phyloP scores from a whole-genome alignment of 2,329 filamentous ascomycete genomes.

The Didymella arachidicola region DNA sequence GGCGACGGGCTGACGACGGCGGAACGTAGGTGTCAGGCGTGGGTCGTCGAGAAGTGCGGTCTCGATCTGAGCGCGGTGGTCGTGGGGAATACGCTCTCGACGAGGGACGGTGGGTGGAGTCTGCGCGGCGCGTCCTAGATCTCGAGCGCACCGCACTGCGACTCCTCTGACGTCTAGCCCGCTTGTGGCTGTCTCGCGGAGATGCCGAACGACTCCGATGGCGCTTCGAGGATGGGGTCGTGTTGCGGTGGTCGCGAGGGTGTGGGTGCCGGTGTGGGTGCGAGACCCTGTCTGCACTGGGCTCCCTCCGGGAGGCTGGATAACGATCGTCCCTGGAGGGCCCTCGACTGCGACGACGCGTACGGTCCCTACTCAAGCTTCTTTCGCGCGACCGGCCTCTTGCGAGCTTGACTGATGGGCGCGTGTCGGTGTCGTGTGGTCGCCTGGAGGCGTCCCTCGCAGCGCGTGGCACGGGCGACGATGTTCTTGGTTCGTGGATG shows the following conservation, averaged over 20 bases:
- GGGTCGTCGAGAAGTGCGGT: conserved; percentile 43
- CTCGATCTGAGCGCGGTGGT: conserved; percentile 40
- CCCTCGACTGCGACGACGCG: conserved; percentile 45
- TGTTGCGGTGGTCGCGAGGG: conserved; percentile 42
- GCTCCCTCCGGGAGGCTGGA: conserved; percentile 47
- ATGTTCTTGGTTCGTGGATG: conserved; percentile 41
- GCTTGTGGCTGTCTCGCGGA: conserved; percentile 43
- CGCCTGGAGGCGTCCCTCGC: conserved; percentile 46
- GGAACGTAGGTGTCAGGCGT: conserved; percentile 51
- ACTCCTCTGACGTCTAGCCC: conserved; percentile 46
- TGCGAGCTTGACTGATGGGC: conserved; percentile 35
- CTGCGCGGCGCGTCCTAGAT: conserved; percentile 44
- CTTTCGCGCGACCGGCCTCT: conserved; percentile 44
- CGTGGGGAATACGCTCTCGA: conserved; percentile 46
- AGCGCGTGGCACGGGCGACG: conserved; percentile 49
- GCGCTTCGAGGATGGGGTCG: conserved; percentile 50
- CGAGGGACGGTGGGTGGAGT: conserved; percentile 38
- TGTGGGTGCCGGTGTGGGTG: conserved; percentile 44
- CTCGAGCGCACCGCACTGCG: conserved; percentile 47
- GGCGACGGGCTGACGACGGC: conserved; percentile 43
- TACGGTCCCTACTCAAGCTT: conserved; percentile 43
- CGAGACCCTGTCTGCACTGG: conserved; percentile 48
- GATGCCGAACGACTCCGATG: conserved; percentile 50
- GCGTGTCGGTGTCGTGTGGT: conserved; percentile 39
- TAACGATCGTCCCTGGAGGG: conserved; percentile 46